A percentile compares a stretch with the other conserved stretches of the same genome.
These are phyloP conservation scores for Excoecaria cochinchinensis DNA, from an alignment of 345 rosid genomes.

Conservation along the genomic window DNA sequence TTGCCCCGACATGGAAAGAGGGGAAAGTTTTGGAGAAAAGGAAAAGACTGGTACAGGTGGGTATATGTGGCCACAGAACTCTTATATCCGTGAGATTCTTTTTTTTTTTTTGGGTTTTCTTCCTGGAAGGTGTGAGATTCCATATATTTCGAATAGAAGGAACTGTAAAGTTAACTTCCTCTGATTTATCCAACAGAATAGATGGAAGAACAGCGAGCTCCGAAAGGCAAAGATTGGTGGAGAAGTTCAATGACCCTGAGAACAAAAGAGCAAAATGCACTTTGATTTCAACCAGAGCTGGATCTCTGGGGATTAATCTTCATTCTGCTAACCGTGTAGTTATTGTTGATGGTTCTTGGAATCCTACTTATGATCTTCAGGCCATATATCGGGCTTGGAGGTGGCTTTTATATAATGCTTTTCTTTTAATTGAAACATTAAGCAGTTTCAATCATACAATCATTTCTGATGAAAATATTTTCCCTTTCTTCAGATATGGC, in stretches of 20 bases:
- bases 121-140: background rate
- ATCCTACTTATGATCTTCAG: constrained; percentile 98
- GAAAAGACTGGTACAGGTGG: constrained; percentile 98
- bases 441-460: background rate
- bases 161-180: constrained; percentile 5
- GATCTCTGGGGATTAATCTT: constrained; percentile 97
- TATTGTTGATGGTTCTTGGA: constrained; percentile 99
- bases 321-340: constrained; percentile 97
- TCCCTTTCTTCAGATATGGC: constrained; percentile 67
- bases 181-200: constrained; percentile 48
- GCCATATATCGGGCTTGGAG: constrained; percentile 99
- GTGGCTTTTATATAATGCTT: constrained; percentile 35
- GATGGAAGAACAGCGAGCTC: constrained; percentile 98
- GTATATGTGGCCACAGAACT: constrained; percentile 25
- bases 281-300: constrained; percentile 94
- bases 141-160: background rate
- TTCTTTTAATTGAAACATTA: background rate
- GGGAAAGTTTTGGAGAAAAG: constrained; percentile 92
- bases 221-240: constrained; percentile 93
- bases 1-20: constrained; percentile 64
- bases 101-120: background rate
- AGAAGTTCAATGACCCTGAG: constrained; percentile 81
- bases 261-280: constrained; percentile 91
- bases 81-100: background rate
- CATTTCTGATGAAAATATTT: constrained; percentile 12